Evolutionary conservation across 345 rosid species (phyloP), one percentile per base, ranked within the genome.

Genomic region (Gossypium raimondii): DNA sequence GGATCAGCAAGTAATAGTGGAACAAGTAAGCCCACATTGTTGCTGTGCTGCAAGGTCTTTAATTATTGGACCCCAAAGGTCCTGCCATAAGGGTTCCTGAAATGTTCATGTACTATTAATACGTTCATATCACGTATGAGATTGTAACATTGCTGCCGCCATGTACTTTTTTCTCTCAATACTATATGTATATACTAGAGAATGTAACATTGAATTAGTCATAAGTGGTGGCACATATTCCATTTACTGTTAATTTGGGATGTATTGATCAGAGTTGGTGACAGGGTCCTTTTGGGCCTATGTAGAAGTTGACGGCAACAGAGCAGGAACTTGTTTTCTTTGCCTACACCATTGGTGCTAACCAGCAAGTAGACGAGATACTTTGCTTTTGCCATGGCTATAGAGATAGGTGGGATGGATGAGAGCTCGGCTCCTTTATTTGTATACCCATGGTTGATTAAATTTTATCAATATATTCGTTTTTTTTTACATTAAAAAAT

Each of bases 1-100:
- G 98, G 98, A 80, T 89, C 73, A 86, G 92, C 81, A 84, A 74
- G 84, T 92, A 82, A 82, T 29, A 53, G n/a, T 55, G 79, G 76
- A 45, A 12, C 52, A 56, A 20, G 43, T 27, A 64, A 69, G 41
- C 62, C 16, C 11, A 43, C 20, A 59, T 57, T n/a, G 27, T 47
- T 47, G 58, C 74, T 29, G 75, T 47, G 51, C 62, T 67, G 58
- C 73, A 17, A 59, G 68, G 50, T 76, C 9, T 47, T 70, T 55
- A 43, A 22, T 64, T 65, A 43, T 27, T n/a, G 77, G 29, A 61
- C 75, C 76, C 18, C 2, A 67, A 45, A 73, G 64, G 57, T 73
- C 66, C 50, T 66, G 25, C 41, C 18, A 9, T 53, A 38, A 61
- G 70, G 59, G 74, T 69, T 78, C 66, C 76, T 9, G 77, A 67